A percentile compares a stretch with the other conserved stretches of the same genome.
phyloP scores from a whole-genome alignment of 2,329 filamentous ascomycete species.

The Pyrenochaeta sp. region DNA sequence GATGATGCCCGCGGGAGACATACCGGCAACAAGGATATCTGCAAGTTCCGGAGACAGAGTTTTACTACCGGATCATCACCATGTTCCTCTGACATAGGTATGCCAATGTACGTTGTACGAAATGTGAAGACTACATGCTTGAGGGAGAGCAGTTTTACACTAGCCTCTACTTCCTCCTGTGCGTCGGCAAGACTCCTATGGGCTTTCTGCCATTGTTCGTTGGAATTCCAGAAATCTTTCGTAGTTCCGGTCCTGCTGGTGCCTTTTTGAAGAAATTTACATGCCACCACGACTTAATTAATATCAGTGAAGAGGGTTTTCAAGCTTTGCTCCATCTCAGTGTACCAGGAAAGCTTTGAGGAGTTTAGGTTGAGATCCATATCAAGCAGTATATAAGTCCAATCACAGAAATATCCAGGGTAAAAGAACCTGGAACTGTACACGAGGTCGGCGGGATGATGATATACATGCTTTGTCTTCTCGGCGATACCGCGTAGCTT shows the following conservation, averaged over 20 bases:
- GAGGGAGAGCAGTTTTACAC: not conserved
- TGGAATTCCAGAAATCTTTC: conserved; percentile 5
- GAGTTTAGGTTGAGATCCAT: not conserved
- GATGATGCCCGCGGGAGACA: conserved; percentile 3
- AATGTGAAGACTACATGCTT: conserved; percentile 4
- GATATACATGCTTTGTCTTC: no score
- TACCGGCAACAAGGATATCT: conserved; percentile 4
- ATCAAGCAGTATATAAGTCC: conserved; percentile 1
- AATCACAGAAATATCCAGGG: not conserved
- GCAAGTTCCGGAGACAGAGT: not conserved
- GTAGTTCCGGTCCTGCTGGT: conserved; percentile 5
- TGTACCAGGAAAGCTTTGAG: not conserved
- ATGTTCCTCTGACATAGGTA: not conserved
- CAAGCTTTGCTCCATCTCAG: not conserved
- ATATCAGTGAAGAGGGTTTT: not conserved
- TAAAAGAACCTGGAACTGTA: not conserved
- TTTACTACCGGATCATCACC: no score
- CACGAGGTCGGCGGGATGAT: no score
- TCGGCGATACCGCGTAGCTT: no score
- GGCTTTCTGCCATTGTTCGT: not conserved
- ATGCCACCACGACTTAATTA: not conserved
- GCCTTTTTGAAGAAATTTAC: not conserved
- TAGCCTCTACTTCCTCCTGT: not conserved
- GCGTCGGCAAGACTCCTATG: not conserved
- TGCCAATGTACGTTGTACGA: not conserved